Evolutionary conservation across 108 stramenopile species (phyloP).

Genomic region (Pseudonitzschia delicatissima): DNA sequence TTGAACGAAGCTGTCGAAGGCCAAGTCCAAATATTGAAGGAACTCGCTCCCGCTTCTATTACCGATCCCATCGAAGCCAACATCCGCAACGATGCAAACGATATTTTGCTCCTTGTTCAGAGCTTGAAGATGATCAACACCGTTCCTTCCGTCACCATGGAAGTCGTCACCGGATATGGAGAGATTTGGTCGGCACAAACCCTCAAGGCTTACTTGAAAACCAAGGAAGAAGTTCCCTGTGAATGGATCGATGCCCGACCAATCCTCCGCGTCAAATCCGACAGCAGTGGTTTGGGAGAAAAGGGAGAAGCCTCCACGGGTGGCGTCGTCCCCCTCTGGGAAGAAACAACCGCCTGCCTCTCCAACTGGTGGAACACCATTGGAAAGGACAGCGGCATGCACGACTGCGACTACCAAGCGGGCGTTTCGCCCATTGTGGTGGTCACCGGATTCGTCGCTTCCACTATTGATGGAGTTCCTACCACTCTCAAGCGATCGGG

Average conservation of each 20-base stretch:
- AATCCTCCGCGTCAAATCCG: constrained; percentile 68
- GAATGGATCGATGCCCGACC: constrained; percentile 84
- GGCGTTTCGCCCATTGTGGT: constrained; percentile 49
- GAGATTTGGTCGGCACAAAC: constrained; percentile 90
- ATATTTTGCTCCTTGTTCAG: constrained; percentile 66
- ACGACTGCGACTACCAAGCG: constrained; percentile 23
- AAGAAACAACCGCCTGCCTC: constrained; percentile 30
- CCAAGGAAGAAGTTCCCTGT: constrained; percentile 29
- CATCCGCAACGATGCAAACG: constrained; percentile 57
- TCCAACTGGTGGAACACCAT: constrained; percentile 55
- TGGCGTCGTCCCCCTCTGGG: constrained; percentile 65
- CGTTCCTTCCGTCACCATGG: constrained; percentile 71
- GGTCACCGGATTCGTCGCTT: constrained; percentile 83
- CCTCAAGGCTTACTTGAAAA: constrained; percentile 61
- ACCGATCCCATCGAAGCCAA: constrained; percentile 43
- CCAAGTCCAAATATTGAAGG: constrained; percentile 37
- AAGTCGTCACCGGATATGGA: constrained; percentile 86
- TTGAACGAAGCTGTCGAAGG: constrained; percentile 44
- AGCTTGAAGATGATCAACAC: constrained; percentile 63
- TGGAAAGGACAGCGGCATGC: constrained; percentile 41
- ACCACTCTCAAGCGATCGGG: constrained; percentile 86
- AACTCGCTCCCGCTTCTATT: constrained; percentile 49
- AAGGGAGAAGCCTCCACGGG: constrained; percentile 64
- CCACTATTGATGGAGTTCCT: constrained; percentile 75
- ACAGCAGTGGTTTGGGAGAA: constrained; percentile 57